A percentile compares a stretch with the other conserved stretches of the same genome.
Evolutionary conservation across 1,139 yeast species (phyloP).

Genomic region (Tardiomyces blankii): DNA sequence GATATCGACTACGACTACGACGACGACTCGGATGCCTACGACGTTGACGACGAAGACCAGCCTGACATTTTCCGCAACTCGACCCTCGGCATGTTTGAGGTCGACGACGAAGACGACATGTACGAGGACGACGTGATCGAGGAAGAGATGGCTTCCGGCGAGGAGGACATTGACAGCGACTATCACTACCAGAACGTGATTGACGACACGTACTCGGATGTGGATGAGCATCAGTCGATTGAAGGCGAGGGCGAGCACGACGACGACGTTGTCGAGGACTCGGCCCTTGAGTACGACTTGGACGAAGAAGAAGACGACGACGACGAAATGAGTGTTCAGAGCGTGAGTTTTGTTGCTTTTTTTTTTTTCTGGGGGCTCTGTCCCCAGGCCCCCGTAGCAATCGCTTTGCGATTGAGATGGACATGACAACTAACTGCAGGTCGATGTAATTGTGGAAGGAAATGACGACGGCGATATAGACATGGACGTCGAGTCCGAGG

Average conservation of each 20-base stretch:
- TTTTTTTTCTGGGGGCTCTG: too few relatives aligned
- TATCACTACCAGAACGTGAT: conserved; percentile 6
- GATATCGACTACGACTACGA: conserved; percentile 9
- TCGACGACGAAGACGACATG: conserved; percentile 43
- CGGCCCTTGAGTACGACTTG: conserved; percentile 15
- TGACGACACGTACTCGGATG: conserved; percentile 9
- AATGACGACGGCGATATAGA: conserved; percentile 24
- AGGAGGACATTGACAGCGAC: conserved; percentile 17
- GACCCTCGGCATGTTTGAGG: conserved; percentile 89
- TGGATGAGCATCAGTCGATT: conserved; percentile 14
- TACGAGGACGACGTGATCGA: conserved; percentile 32
- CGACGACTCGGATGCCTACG: conserved; percentile 26
- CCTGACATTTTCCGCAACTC: conserved; percentile 82
- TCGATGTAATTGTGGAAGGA: conserved; percentile 10
- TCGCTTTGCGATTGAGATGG: too few relatives aligned
- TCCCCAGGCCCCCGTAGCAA: too few relatives aligned
- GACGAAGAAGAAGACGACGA: conserved; percentile 15
- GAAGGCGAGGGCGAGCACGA: conserved; percentile 11
- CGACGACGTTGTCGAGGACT: conserved; percentile 22
- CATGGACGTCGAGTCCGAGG: conserved; percentile 13
- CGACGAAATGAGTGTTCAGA: conserved; percentile 8
- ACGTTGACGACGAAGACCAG: conserved; percentile 39
- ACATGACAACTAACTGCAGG: conserved; percentile 8
- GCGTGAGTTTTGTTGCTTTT: neutral
- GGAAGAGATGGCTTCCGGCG: conserved; percentile 17